phyloP scores from a whole-genome alignment of 345 rosid genomes.

The Eucalyptus regnans region DNA sequence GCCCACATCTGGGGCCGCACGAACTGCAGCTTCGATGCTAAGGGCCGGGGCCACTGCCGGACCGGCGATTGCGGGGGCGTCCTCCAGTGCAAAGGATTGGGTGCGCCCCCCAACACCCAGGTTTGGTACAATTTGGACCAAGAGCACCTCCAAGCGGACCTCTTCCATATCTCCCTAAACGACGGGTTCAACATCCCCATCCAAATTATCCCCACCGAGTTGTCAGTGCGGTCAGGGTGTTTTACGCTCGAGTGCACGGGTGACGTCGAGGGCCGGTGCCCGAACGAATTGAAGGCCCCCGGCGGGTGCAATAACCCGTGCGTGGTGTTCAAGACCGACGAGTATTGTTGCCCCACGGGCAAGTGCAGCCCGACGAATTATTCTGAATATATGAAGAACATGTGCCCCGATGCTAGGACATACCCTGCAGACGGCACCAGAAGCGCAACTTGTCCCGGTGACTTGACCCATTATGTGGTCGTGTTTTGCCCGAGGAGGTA shows the following conservation, averaged over 20 bases:
- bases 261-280: accelerated
- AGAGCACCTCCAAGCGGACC: neutral
- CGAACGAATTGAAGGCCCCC: accelerated
- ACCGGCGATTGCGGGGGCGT: accelerated
- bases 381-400: constrained; percentile 5
- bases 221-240: accelerated
- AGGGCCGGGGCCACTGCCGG: neutral
- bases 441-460: constrained; percentile 17
- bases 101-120: neutral
- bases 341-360: constrained; percentile 30
- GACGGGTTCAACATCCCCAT: constrained; percentile 47
- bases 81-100: neutral
- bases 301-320: constrained; percentile 38
- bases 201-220: neutral
- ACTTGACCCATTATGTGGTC: constrained; percentile 6
- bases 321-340: constrained; percentile 25
- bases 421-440: constrained; percentile 17
- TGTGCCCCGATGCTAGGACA: constrained; percentile 10
- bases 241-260: neutral
- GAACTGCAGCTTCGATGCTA: neutral
- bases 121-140: accelerated
- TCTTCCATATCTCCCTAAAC: constrained; percentile 32
- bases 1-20: accelerated
- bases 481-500: constrained; percentile 8
- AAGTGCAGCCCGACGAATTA: constrained; percentile 1